A percentile compares a stretch with the other conserved stretches of the same genome.
Evolutionary conservation across 306 rosid genomes (phyloP).

Genomic region (Chamaecrista fasciculata): DNA sequence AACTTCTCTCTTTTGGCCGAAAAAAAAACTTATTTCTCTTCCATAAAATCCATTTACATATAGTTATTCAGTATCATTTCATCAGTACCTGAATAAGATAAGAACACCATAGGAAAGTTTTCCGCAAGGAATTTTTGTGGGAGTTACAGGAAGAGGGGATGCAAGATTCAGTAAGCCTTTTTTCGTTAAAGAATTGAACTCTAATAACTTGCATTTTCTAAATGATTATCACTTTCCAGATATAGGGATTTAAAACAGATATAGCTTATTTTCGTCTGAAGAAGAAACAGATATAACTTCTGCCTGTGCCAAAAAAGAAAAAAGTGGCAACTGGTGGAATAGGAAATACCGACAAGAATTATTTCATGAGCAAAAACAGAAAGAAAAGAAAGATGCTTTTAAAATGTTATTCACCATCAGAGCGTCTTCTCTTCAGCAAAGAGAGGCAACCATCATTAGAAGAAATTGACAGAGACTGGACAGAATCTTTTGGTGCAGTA

Average conservation of each 20-base stretch:
- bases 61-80: not conserved
- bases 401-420: slow-evolving; percentile 53
- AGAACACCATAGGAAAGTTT: not conserved
- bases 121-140: not conserved
- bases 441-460: slow-evolving; percentile 65
- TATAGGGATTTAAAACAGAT: not conserved
- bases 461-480: slow-evolving; percentile 46
- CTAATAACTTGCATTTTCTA: not conserved
- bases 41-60: not conserved
- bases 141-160: not conserved
- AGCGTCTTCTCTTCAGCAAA: slow-evolving; percentile 55
- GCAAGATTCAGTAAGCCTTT: not conserved
- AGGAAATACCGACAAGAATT: not conserved
- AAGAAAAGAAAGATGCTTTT: not conserved
- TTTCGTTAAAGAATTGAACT: not conserved
- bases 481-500: slow-evolving; percentile 46
- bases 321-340: not conserved
- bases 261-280: too few species aligned
- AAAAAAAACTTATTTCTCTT: too few species aligned
- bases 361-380: not conserved
- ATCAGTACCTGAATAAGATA: not conserved
- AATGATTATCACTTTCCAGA: not conserved
- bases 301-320: not conserved
- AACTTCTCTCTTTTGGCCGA: too few species aligned
- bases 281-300: not conserved